Conservation (phyloP, 768 basidiomycete genomes). For the Auriscalpium vulgare region DNA sequence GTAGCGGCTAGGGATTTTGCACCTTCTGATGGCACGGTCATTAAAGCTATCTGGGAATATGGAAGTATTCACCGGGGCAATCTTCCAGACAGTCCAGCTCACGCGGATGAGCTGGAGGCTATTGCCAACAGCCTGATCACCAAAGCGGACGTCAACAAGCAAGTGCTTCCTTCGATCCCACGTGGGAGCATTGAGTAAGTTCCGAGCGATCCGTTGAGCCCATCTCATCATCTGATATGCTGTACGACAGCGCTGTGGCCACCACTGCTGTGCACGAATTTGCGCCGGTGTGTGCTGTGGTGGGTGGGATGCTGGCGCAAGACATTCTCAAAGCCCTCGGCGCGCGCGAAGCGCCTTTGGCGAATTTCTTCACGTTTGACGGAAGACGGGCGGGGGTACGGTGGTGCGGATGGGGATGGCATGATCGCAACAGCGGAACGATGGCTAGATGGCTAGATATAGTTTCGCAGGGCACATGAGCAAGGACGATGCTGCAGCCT, state of each 20-base stretch:
- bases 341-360: slow-evolving; percentile 86
- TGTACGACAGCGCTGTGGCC: slow-evolving; percentile 46
- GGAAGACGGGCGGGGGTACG: slow-evolving; percentile 66
- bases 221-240: neutral
- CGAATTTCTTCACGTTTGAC: slow-evolving; percentile 88
- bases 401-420: slow-evolving; percentile 48
- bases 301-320: slow-evolving; percentile 92
- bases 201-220: neutral
- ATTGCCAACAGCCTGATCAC: slow-evolving; percentile 56
- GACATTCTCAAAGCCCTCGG: slow-evolving; percentile 89
- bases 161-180: slow-evolving; percentile 51
- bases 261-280: slow-evolving; percentile 77
- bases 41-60: slow-evolving; percentile 76
- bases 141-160: slow-evolving; percentile 61
- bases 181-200: slow-evolving; percentile 55
- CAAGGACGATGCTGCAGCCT: too few relatives aligned
- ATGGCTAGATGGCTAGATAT: too few relatives aligned
- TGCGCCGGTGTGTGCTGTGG: slow-evolving; percentile 87
- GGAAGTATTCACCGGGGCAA: slow-evolving; percentile 47
- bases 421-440: slow-evolving; percentile 1
- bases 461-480: too few relatives aligned
- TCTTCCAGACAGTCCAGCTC: slow-evolving; percentile 45
- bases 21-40: neutral
- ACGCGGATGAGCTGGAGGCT: slow-evolving; percentile 49
- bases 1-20: neutral